Evolutionary conservation across 225 moss, liverwort and hornwort genomes (phyloP).

Genomic region (Pleurozium schreberi): DNA sequence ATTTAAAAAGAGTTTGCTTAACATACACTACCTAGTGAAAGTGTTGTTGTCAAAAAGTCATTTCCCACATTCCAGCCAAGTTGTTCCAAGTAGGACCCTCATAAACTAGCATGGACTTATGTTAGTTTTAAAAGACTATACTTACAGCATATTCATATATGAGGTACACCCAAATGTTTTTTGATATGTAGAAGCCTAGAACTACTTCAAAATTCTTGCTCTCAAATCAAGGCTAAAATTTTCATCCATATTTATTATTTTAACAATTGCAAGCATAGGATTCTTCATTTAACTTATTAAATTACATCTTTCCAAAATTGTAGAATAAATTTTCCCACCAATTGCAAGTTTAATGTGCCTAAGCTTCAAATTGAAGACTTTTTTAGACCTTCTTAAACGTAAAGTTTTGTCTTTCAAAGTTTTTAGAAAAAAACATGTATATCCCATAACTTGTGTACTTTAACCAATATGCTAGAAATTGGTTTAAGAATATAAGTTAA

Average conservation of each 20-base stretch:
- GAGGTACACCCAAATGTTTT: neutral
- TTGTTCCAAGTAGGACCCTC: neutral
- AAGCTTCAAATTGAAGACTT: neutral
- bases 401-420: neutral
- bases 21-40: fast-evolving
- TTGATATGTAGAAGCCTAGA: neutral
- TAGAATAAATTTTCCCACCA: neutral
- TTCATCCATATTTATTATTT: neutral
- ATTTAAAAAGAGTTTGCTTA: neutral
- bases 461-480: neutral
- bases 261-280: neutral
- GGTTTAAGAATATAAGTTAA: neutral
- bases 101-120: fast-evolving
- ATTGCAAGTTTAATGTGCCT: neutral
- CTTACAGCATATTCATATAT: neutral
- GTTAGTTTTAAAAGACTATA: neutral
- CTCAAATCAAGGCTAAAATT: neutral
- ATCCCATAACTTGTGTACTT: neutral
- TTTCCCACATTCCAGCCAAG: neutral
- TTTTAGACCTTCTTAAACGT: neutral
- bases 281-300: neutral
- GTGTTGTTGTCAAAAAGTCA: neutral
- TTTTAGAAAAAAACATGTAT: neutral
- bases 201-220: neutral
- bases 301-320: neutral